Conservation (phyloP, 805 yeast species). For the Candida awuae region DNA sequence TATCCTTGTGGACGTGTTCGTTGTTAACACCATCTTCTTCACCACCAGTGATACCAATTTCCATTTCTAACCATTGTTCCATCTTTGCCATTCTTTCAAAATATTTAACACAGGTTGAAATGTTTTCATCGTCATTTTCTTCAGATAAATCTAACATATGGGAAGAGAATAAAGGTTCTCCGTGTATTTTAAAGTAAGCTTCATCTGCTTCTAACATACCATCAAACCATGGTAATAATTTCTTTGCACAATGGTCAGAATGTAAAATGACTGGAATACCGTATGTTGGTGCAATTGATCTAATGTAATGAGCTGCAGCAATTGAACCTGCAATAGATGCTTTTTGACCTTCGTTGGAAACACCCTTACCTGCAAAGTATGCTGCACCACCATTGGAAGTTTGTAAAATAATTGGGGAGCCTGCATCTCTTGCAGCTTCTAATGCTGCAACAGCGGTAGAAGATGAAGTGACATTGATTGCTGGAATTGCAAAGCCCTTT, state of each 20-base stretch:
- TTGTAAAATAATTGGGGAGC: slow-evolving; percentile 93
- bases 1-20: slow-evolving; percentile 80
- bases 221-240: slow-evolving; percentile 96
- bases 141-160: slow-evolving; percentile 98
- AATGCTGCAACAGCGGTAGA: slow-evolving; percentile 95
- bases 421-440: slow-evolving; percentile 93
- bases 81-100: slow-evolving; percentile 89
- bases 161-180: slow-evolving; percentile 95
- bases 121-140: slow-evolving; percentile 94
- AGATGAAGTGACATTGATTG: slow-evolving; percentile 96
- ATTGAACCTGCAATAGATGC: slow-evolving; percentile 93
- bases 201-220: slow-evolving; percentile 97
- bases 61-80: slow-evolving; percentile 99
- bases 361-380: slow-evolving; percentile 99
- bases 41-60: slow-evolving; percentile 99
- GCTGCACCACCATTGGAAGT: slow-evolving; percentile 99
- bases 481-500: slow-evolving; percentile 94
- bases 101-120: slow-evolving; percentile 87
- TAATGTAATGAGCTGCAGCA: slow-evolving; percentile 97
- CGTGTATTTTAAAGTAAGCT: slow-evolving; percentile 75
- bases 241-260: slow-evolving; percentile 98
- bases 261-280: slow-evolving; percentile 95
- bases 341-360: slow-evolving; percentile 82
- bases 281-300: slow-evolving; percentile 92
- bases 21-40: slow-evolving; percentile 99